Evolutionary conservation across 169 alveolate species (phyloP).

Genomic region (Theileria orientalis): DNA sequence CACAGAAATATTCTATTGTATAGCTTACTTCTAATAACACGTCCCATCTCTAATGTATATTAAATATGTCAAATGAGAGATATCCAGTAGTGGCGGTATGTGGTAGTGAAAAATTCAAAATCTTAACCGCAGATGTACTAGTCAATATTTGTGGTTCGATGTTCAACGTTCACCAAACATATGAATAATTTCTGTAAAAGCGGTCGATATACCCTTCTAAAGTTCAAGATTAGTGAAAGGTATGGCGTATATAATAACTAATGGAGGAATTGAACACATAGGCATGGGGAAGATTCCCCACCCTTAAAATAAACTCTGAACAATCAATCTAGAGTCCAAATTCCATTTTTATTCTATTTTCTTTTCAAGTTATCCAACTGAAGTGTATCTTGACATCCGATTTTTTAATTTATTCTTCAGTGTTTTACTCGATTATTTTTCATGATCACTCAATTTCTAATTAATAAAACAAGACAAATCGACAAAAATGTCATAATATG

Average conservation of each 20-base stretch:
- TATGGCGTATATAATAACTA: neutral
- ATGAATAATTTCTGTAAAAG: neutral
- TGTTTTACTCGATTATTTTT: too few relatives aligned
- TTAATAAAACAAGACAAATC: too few relatives aligned
- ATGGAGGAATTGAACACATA: neutral
- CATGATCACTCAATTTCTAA: too few relatives aligned
- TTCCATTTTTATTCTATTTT: too few relatives aligned
- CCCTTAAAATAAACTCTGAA: too few relatives aligned
- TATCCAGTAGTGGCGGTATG: neutral
- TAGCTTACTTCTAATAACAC: slow-evolving; percentile 62
- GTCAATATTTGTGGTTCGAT: neutral
- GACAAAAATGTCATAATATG: too few relatives aligned
- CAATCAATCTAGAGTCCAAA: too few relatives aligned
- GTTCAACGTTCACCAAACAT: neutral
- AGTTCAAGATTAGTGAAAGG: neutral
- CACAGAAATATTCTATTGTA: too few relatives aligned
- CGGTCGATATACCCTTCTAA: neutral
- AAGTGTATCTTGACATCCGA: too few relatives aligned
- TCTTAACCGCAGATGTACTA: neutral
- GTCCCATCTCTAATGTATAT: slow-evolving; percentile 46
- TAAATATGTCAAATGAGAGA: neutral
- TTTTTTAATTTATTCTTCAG: too few relatives aligned
- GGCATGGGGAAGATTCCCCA: slow-evolving; percentile 9
- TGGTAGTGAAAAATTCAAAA: neutral
- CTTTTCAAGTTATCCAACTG: too few relatives aligned